Base-by-base conservation (phyloP, 2,329 filamentous ascomycete species). In the Thermoascus crustaceus region DNA sequence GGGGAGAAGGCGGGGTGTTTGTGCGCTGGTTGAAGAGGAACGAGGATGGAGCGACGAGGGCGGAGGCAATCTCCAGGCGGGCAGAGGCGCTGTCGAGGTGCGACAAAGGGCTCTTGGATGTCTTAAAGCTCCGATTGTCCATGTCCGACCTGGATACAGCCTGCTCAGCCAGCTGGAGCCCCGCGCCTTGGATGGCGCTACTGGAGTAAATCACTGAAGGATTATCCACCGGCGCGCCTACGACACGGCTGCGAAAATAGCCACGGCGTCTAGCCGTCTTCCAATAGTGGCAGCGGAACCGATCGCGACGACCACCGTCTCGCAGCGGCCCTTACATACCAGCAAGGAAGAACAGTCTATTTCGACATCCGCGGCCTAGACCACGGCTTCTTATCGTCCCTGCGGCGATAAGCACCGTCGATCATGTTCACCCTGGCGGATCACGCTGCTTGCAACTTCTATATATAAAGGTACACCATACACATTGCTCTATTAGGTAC, bases 1-100 rank as follows among this genome's bases (percentile, higher is more conserved):
- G 34, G 35, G 40, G 39, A 32, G 44, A 25, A 26, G 23, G 34
- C 22, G 45, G 32, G 35, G 43, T 24, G 35, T 44, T 44, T 30
- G 44, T 31, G 35, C 44, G 43, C 16, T 51, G 50, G 30, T 38
- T 32, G 31, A 54, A 58, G 36, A 64, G 58, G 41, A 63, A 61
- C 11, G 55, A 52, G 27, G 55, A 45, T 18, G 60, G 60, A 21
- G 60, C 55, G 38, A 57, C 58, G 30, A 64, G 49, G 6, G 50
- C 49, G 6, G 56, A 52, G 22, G 55, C 45, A 34, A 57, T 49
- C 35, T 58, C 48, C 30, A 54, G 49, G 46, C 51, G 50, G 24
- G 45, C 34, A 30, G 43, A 30, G 27, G 44, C 20, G 16, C 21
- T 34, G 45, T 43, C 36, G 36, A 35, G 44, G 37, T 48, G 52